Percentiles rank a stretch among this genome's conserved stretches.
These are phyloP conservation scores for Santalum album DNA, from an alignment of 164 flowering plant genomes.

Conservation along the genomic window DNA sequence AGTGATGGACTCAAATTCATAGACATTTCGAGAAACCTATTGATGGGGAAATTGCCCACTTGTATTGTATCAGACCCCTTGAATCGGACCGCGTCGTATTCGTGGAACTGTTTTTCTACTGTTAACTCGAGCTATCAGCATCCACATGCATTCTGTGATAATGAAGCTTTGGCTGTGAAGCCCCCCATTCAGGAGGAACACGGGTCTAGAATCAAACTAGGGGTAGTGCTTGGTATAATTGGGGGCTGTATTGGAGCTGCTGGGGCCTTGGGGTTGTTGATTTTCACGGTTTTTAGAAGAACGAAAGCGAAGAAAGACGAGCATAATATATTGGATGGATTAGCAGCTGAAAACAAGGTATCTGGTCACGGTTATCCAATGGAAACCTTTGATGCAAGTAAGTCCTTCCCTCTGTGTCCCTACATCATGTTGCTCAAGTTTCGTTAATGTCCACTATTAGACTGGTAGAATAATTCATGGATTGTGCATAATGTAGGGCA, in stretches of 20 bases:
- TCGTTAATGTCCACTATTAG: neutral
- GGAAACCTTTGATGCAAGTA: constrained; percentile 40
- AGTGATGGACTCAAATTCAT: neutral
- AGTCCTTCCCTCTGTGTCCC: constrained; percentile 6
- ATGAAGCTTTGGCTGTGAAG: constrained; percentile 67
- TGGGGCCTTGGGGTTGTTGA: no score
- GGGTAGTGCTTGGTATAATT: no score
- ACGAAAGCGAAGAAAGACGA: no score
- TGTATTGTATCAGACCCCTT: no score
- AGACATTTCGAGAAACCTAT: neutral
- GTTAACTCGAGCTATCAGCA: constrained; percentile 43
- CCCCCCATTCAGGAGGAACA: constrained; percentile 25
- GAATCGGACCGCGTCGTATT: constrained; percentile 30
- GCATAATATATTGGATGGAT: no score
- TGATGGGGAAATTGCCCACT: neutral
- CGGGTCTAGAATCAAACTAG: no score
- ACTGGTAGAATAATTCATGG: neutral
- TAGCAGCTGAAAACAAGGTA: no score
- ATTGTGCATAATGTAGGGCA: constrained; percentile 28
- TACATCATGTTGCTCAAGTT: neutral
- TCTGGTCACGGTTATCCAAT: no score
- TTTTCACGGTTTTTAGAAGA: no score
- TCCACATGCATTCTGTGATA: constrained; percentile 40
- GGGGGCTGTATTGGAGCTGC: no score
- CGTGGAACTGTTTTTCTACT: constrained; percentile 59